These are phyloP conservation scores for Glycine tomentella DNA, from an alignment of 306 rosid species.

Conservation along the genomic window DNA sequence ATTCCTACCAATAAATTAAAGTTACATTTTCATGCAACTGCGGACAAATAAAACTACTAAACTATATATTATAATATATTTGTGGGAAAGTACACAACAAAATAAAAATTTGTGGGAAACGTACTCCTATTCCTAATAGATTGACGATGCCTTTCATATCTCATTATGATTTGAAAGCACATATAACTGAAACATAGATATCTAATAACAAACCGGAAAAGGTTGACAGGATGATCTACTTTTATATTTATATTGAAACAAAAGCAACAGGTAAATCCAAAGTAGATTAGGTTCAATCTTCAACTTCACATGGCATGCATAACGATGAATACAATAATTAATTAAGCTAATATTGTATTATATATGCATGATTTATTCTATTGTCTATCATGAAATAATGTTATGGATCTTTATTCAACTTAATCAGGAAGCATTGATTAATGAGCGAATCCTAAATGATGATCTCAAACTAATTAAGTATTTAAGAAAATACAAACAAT, in stretches of 20 bases:
- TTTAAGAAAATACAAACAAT: background rate
- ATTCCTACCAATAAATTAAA: too few relatives aligned
- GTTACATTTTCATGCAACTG: too few relatives aligned
- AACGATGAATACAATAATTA: constrained; percentile 35
- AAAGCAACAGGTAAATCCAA: constrained; percentile 44
- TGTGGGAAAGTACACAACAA: too few relatives aligned
- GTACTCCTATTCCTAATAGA: background rate
- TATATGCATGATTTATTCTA: constrained; percentile 7
- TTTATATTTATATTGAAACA: constrained; percentile 25
- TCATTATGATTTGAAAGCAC: background rate
- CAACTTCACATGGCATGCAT: constrained; percentile 54
- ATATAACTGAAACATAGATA: background rate
- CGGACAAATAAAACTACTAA: too few relatives aligned
- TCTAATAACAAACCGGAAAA: background rate
- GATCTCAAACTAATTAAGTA: constrained; percentile 43
- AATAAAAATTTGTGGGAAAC: background rate
- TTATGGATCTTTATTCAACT: constrained; percentile 21
- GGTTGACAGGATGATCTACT: constrained; percentile 25
- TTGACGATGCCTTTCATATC: background rate
- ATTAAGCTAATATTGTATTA: background rate
- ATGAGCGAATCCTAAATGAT: constrained; percentile 35
- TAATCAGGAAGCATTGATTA: constrained; percentile 6
- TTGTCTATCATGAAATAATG: constrained; percentile 3
- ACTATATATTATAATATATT: too few relatives aligned
- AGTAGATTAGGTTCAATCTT: constrained; percentile 38